Evolutionary conservation across 768 basidiomycete species (phyloP).

Genomic region (Kwoniella heveanensis): DNA sequence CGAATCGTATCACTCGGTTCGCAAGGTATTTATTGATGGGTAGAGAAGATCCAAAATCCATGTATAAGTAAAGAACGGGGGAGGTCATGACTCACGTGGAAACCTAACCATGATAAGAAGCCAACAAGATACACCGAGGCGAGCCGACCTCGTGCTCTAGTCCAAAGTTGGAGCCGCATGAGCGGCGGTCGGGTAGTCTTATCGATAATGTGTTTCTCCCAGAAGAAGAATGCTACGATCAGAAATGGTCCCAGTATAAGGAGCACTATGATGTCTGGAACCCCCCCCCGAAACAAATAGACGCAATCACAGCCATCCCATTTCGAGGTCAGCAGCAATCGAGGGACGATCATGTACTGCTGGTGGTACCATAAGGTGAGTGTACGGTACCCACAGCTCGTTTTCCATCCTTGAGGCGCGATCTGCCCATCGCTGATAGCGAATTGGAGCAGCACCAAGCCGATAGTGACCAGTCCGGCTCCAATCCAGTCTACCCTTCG

Average conservation of each 20-base stretch:
- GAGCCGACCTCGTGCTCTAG: slow-evolving; percentile 45
- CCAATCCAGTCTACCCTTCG: slow-evolving; percentile 73
- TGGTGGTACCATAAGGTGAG: not conserved
- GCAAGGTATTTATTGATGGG: slow-evolving; percentile 29
- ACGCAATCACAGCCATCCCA: too few species aligned
- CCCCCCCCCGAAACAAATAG: too few species aligned
- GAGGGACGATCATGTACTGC: not conserved
- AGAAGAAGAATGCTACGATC: slow-evolving; percentile 64
- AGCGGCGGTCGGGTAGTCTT: slow-evolving; percentile 44
- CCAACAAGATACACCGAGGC: slow-evolving; percentile 46
- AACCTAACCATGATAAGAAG: slow-evolving; percentile 44
- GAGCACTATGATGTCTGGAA: slow-evolving; percentile 69
- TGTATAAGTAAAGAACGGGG: not conserved
- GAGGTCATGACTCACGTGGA: slow-evolving; percentile 36
- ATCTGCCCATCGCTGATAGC: slow-evolving; percentile 70
- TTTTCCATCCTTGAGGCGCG: slow-evolving; percentile 66
- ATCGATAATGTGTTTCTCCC: slow-evolving; percentile 68
- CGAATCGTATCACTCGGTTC: slow-evolving; percentile 42
- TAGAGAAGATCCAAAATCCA: slow-evolving; percentile 32
- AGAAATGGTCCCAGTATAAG: slow-evolving; percentile 67
- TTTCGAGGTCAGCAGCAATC: too few species aligned
- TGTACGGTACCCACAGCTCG: slow-evolving; percentile 59
- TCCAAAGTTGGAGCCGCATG: slow-evolving; percentile 52
- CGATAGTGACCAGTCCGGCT: slow-evolving; percentile 66
- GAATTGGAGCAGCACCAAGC: slow-evolving; percentile 71